Base-by-base conservation (phyloP, 164 flowering plant species). In the Umbilicus rupestris region DNA sequence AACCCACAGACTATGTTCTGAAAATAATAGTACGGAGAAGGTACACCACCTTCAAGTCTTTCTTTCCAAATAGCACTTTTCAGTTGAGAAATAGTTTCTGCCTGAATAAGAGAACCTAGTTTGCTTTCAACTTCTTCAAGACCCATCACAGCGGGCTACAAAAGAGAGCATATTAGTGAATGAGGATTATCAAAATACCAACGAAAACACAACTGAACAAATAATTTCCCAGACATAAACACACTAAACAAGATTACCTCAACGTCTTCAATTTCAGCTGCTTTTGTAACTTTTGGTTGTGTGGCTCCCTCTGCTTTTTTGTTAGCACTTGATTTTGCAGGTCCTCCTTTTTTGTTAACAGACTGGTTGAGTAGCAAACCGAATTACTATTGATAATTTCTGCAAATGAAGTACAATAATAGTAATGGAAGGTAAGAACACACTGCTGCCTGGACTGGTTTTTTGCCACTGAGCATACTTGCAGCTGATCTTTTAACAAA, bases 31-130 rank as follows among this genome's bases (percentile, higher is more conserved):
- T n/a, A n/a, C n/a, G n/a, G n/a, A n/a, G n/a, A n/a, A n/a, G n/a
- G n/a, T 37, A 29, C 39, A 37, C 39, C 74, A 95, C 99, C 99
- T 90, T 87, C 97, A 65, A 95, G 90, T 14, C 99, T 75, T 73
- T 95, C 99, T 79, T 95, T 95, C 99, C 99, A 95, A n/a, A 81
- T 96, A 69, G 87, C 69, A 77, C 99, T 95, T 78, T 90, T 95
- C 68, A 95, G 72, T 75, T 84, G 96, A 57, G 89, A 70, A 42
- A 95, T 73, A 7, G 96, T 86, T 60, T 92, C 92, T 44, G 81
- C 81, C 68, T 83, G 82, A 29, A 92, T 57, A 65, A 88, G 77
- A 45, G 89, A 85, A 62, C 92, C 96, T 71, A 92, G 65, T 80
- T 85, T 84, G 81, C 79, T 83, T 79, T 95, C 99, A 73, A 95